A percentile compares a stretch with the other conserved stretches of the same genome.
Evolutionary conservation across 2,329 filamentous ascomycete species (phyloP).

Genomic region (Monascus ruber): DNA sequence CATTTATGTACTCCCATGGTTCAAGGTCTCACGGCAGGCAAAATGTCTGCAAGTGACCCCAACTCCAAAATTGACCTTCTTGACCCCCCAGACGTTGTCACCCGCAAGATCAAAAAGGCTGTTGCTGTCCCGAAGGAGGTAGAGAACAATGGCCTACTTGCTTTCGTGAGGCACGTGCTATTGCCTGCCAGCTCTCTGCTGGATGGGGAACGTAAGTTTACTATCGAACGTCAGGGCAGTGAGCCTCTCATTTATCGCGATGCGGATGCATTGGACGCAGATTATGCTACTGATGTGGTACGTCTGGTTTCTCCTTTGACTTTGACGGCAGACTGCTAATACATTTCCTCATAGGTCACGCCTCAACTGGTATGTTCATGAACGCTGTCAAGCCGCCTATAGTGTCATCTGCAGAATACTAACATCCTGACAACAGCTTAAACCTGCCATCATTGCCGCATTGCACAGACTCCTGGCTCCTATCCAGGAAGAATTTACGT

Average conservation of each 20-base stretch:
- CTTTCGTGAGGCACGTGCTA: conserved; percentile 78
- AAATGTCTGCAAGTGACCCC: conserved; percentile 26
- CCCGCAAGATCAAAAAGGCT: conserved; percentile 79
- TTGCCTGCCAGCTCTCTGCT: conserved; percentile 49
- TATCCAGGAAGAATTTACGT: background rate
- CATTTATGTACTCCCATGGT: background rate
- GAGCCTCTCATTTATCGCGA: conserved; percentile 71
- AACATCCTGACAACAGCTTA: background rate
- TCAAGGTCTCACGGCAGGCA: conserved; percentile 33
- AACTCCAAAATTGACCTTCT: conserved; percentile 92
- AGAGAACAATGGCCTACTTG: conserved; percentile 76
- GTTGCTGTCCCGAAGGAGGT: conserved; percentile 62
- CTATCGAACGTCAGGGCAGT: conserved; percentile 49
- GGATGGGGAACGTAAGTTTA: conserved; percentile 49
- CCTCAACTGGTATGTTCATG: background rate
- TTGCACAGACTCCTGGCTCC: background rate
- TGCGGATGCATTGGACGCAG: conserved; percentile 62
- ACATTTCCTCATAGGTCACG: background rate
- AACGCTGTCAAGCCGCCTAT: background rate
- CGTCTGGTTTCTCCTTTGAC: conserved; percentile 17
- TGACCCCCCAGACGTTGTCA: conserved; percentile 61
- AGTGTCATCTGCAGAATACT: background rate
- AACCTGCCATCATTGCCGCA: background rate
- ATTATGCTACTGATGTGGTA: conserved; percentile 70
- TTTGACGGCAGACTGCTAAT: background rate